Evolutionary conservation across 2,329 filamentous ascomycete species (phyloP).

Genomic region (Amylocarpus encephaloides): DNA sequence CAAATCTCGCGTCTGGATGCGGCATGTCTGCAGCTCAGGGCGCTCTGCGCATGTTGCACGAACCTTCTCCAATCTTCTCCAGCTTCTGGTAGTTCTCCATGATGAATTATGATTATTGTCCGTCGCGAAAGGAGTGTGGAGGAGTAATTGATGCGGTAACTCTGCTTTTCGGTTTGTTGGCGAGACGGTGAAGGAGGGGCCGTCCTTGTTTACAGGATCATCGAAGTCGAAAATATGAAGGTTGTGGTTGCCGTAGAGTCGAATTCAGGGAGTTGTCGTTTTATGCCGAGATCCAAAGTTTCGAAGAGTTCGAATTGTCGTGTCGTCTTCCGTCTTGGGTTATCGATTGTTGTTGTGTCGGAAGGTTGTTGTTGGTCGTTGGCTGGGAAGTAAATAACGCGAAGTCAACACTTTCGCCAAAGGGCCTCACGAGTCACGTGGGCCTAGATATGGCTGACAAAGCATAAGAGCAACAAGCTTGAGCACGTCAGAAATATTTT

Average conservation of each 20-base stretch:
- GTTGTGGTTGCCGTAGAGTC: conserved; percentile 12
- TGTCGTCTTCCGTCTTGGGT: too few relatives aligned
- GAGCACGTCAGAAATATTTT: too few relatives aligned
- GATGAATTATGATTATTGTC: conserved; percentile 21
- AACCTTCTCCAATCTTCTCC: conserved; percentile 94
- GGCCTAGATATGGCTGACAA: too few relatives aligned
- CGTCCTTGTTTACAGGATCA: conserved; percentile 20
- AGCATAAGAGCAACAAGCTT: conserved; percentile 7
- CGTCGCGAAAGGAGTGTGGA: conserved; percentile 24
- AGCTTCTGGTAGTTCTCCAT: conserved; percentile 98
- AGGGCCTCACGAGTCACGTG: too few relatives aligned
- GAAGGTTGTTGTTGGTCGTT: too few relatives aligned
- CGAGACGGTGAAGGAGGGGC: conserved; percentile 31
- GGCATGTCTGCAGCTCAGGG: background rate
- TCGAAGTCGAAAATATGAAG: conserved; percentile 8
- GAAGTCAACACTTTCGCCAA: conserved; percentile 19
- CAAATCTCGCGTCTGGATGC: conserved; percentile 3
- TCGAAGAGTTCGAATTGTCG: too few relatives aligned
- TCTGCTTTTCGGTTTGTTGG: conserved; percentile 23
- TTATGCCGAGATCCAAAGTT: too few relatives aligned
- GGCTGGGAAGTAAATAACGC: background rate
- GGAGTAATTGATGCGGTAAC: conserved; percentile 26
- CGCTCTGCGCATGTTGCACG: conserved; percentile 25
- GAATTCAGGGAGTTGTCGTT: conserved; percentile 3
- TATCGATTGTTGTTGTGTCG: too few relatives aligned